phyloP scores from a whole-genome alignment of 2,329 filamentous ascomycete genomes.

The Epichloe bromicola region DNA sequence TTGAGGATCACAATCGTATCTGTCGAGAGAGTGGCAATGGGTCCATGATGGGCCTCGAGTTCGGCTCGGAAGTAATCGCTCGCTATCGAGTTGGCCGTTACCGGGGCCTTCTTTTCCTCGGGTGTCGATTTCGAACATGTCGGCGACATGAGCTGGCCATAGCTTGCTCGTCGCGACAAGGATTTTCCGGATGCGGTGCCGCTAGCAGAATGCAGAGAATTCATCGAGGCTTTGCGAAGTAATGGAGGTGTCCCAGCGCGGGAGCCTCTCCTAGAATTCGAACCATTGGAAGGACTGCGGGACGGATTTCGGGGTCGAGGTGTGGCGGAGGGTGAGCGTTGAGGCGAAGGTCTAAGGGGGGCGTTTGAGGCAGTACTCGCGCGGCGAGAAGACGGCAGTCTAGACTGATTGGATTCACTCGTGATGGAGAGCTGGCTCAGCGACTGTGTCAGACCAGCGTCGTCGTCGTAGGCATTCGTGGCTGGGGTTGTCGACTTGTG shows the following conservation, averaged over 20 bases:
- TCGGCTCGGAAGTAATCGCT: constrained; percentile 58
- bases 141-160: constrained; percentile 27
- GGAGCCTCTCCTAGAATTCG: constrained; percentile 32
- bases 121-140: constrained; percentile 16
- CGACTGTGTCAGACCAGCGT: constrained; percentile 25
- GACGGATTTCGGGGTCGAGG: constrained; percentile 23
- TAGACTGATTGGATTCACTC: constrained; percentile 15
- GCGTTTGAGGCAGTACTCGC: constrained; percentile 16
- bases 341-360: constrained; percentile 25
- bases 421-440: constrained; percentile 32
- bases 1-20: constrained; percentile 77
- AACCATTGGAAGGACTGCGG: constrained; percentile 29
- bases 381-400: constrained; percentile 9
- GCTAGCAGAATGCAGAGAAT: constrained; percentile 39
- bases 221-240: constrained; percentile 43
- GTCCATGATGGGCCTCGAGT: constrained; percentile 46
- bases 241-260: constrained; percentile 37
- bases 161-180: constrained; percentile 36
- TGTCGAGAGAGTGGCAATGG: constrained; percentile 25
- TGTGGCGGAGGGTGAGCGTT: constrained; percentile 26
- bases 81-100: constrained; percentile 46
- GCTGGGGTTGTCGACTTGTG: neutral
- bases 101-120: constrained; percentile 22
- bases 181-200: constrained; percentile 24
- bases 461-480: constrained; percentile 8